Percentiles rank a stretch among this genome's conserved stretches.
Conservation (phyloP, 139 green algal genomes). For the Volvox reticuliferus region DNA sequence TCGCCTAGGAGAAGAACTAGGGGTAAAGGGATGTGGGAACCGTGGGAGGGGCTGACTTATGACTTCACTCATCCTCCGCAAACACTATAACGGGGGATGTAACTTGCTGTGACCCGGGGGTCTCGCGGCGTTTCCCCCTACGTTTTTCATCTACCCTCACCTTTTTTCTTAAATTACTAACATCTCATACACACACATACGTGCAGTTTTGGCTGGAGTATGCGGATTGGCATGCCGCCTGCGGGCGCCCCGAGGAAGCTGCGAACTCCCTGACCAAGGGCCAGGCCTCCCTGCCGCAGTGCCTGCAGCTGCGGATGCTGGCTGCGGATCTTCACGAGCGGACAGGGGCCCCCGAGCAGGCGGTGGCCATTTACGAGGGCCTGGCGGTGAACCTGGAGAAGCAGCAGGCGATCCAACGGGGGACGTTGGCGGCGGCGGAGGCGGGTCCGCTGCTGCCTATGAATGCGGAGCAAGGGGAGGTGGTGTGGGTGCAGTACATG, state of each 20-base stretch:
- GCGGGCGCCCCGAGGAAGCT: constrained; percentile 12
- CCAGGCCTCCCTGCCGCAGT: constrained; percentile 35
- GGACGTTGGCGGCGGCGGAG: constrained; percentile 17
- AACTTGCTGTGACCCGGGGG: too few relatives aligned
- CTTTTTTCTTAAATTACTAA: not conserved
- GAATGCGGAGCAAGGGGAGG: constrained; percentile 65
- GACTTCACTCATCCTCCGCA: too few relatives aligned
- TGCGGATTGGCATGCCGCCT: constrained; percentile 56
- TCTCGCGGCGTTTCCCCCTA: not conserved
- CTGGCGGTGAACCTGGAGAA: constrained; percentile 65
- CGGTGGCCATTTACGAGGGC: constrained; percentile 51
- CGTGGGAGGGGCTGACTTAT: too few relatives aligned
- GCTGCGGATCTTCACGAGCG: constrained; percentile 37
- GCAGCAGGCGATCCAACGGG: constrained; percentile 36
- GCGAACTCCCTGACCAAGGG: constrained; percentile 26
- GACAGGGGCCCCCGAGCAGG: constrained; percentile 22
- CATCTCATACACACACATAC: not conserved
- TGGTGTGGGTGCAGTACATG: constrained; percentile 92
- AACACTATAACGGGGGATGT: too few relatives aligned
- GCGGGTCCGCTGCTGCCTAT: constrained; percentile 49
- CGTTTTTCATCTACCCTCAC: not conserved
- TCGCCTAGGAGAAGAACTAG: too few relatives aligned
- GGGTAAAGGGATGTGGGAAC: too few relatives aligned
- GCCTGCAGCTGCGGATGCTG: constrained; percentile 38
- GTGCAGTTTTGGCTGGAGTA: constrained; percentile 69